phyloP scores from a whole-genome alignment of 2,329 filamentous ascomycete genomes.

The Fusarium redolens region DNA sequence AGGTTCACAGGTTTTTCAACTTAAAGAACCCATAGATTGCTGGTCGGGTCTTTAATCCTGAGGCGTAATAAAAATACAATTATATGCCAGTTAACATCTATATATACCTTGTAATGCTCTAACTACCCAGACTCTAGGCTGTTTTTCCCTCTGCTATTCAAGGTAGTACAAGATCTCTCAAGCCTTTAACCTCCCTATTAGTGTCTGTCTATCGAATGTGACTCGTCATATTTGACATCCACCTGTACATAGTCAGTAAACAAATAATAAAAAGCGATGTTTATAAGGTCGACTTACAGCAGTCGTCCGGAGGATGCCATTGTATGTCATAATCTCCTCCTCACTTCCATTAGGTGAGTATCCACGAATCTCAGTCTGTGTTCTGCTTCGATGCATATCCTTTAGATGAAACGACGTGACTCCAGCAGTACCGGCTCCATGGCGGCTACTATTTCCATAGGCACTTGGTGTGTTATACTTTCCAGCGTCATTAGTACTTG shows the following conservation, averaged over 20 bases:
- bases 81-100: too few relatives aligned
- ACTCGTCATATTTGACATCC: neutral
- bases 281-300: neutral
- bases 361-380: conserved; percentile 33
- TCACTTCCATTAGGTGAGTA: conserved; percentile 38
- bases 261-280: neutral
- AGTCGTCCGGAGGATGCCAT: conserved; percentile 39
- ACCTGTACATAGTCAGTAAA: neutral
- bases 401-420: conserved; percentile 26
- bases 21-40: too few relatives aligned
- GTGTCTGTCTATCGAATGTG: neutral
- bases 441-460: neutral
- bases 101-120: too few relatives aligned
- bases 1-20: too few relatives aligned
- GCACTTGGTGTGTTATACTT: conserved; percentile 18
- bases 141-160: neutral
- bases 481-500: neutral
- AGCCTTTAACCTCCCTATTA: neutral
- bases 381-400: conserved; percentile 27
- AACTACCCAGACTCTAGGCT: too few relatives aligned
- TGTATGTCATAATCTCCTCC: conserved; percentile 44
- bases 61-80: too few relatives aligned
- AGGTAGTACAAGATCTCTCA: neutral
- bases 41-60: too few relatives aligned
- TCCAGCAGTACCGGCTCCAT: neutral